Base-by-base conservation (phyloP, 2,329 filamentous ascomycete species). In the Nemania sp. region DNA sequence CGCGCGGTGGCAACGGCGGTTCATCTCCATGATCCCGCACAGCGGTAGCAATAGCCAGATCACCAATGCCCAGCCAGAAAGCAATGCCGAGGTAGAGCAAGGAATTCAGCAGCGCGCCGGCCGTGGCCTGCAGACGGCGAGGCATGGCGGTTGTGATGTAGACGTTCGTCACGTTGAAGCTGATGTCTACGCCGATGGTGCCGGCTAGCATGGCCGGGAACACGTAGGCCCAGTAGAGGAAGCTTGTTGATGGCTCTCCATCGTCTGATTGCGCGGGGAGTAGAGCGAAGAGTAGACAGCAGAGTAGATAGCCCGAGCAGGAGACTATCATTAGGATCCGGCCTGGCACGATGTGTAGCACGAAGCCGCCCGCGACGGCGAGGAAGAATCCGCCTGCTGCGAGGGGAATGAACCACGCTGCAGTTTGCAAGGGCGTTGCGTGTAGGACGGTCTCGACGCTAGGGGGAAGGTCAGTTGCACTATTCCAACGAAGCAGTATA, bases 121-220 rank as follows among this genome's bases (percentile, higher is more conserved):
- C 89, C 0, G 90, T 75, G 0, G 87, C 88, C 67, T 93, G 89
- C 44, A 84, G 77, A 11, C 80, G 77, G 4, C 77, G 76, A 0
- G 88, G 86, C 58, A 91, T 75, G 12, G 80, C 82, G 0, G 88
- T 91, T 0, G 88, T 91, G 68, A 91, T 88, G 70, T 89, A 92
- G 54, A 92, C 81, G 64, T 88, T 91, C 15, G 85, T 82, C 1
- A 91, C 80, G 65, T 87, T 90, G 72, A 86, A 91, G 6, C 83
- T 84, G 49, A 91, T 83, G 64, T 93, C 89, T 54, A 91, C 84
- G 15, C 86, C 88, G 28, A 91, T 75, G 0, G 89, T 92, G 11
- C 79, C 80, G 58, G 84, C 82, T 3, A 87, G 68, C 84, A 88
- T 88, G 49, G 82, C 74, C 0, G 88, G 86, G 64, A 92, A 90